Evolutionary conservation across 2,329 filamentous ascomycete species (phyloP), one percentile per base, ranked within the genome.

Genomic region (Neofusicoccum umdonicola): DNA sequence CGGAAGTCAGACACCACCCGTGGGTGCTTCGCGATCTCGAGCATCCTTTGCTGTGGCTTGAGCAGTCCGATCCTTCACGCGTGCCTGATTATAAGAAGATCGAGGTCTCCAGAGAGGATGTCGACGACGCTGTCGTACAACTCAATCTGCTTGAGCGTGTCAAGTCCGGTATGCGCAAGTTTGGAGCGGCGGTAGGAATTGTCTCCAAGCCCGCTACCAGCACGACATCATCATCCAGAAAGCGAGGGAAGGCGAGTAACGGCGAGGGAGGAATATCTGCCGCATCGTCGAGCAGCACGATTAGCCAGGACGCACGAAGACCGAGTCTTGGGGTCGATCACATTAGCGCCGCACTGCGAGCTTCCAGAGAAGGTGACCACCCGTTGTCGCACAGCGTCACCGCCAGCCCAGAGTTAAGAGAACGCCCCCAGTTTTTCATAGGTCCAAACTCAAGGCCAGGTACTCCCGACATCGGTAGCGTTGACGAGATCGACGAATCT

Each of bases 1-100:
- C 89, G 66, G 94, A 97, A 71, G 94, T 98, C 71, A 98, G 98
- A 77, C 89, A 91, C 66, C 95, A 99, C 74, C 89, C 90, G 4
- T 99, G 95, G 95, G 90, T 98, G 15, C 83, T 94, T 1, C 83
- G 89, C 65, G 91, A 89, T 68, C 85, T 97, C 37, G 93, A 90
- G 68, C 80, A 86, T 39, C 86, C 89, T 42, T 81, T 87, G 37
- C 83, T 84, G 9, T 99, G 95, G 95, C 86, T 97, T n/a, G 92
- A 97, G 70, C 92, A 96, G 68, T 97, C 93, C 0, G 94, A 98
- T 72, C 93, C 93, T 1, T 88, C 87, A 42, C 86, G 89, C 41
- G 89, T 89, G 66, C 89, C 88, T 37, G 87, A 91, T 64, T 93
- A 92, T 69, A 88, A 90, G 74, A 92, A 88, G 77, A 98, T 99